A percentile compares a stretch with the other conserved stretches of the same genome.
phyloP scores from a whole-genome alignment of 495 filamentous ascomycete genomes.

The Aspergillus hancockii region DNA sequence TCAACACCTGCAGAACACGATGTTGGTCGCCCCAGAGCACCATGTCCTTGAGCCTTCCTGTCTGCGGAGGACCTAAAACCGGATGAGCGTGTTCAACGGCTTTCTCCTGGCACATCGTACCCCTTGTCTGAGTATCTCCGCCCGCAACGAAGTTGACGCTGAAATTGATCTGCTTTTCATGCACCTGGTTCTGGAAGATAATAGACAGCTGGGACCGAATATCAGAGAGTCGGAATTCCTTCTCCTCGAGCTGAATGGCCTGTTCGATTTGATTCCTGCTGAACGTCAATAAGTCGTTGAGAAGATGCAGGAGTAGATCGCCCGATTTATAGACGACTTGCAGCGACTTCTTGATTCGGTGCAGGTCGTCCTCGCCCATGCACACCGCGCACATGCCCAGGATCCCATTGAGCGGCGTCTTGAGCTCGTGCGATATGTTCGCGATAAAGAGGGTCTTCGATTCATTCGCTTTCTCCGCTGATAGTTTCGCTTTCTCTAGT shows the following conservation, averaged over 20 bases:
- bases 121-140: constrained; percentile 18
- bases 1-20: constrained; percentile 83
- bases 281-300: constrained; percentile 91
- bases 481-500: constrained; percentile 84
- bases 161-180: constrained; percentile 73
- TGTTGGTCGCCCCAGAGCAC: constrained; percentile 89
- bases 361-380: constrained; percentile 82
- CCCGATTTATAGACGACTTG: constrained; percentile 89
- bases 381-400: constrained; percentile 90
- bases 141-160: constrained; percentile 59
- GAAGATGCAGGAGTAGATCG: constrained; percentile 79
- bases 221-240: constrained; percentile 79
- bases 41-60: constrained; percentile 69
- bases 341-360: constrained; percentile 74
- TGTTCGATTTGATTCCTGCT: constrained; percentile 90
- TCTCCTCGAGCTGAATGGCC: constrained; percentile 77
- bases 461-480: constrained; percentile 88
- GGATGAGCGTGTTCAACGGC: constrained; percentile 37
- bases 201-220: constrained; percentile 75
- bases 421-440: constrained; percentile 92
- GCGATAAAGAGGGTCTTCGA: constrained; percentile 95
- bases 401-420: constrained; percentile 91
- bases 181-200: constrained; percentile 87
- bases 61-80: constrained; percentile 59
- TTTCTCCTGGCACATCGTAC: constrained; percentile 36